Conservation (phyloP, 192 early-diverging fungal genomes). For the Coemansia biformis region DNA sequence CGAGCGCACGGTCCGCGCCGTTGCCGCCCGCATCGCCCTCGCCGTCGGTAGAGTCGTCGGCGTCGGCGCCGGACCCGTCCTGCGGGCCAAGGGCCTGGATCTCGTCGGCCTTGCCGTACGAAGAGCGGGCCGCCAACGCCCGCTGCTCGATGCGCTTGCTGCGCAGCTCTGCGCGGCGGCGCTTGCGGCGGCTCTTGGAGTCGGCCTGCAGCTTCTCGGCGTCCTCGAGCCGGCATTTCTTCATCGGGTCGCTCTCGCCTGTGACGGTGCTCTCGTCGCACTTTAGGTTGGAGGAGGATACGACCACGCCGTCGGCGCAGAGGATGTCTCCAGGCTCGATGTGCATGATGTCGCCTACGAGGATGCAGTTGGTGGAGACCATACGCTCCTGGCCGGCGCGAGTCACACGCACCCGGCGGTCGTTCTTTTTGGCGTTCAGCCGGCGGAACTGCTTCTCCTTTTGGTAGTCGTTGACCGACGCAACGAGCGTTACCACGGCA, state of each 20-base stretch:
- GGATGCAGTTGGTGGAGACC: conserved; percentile 71
- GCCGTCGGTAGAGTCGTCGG: conserved; percentile 46
- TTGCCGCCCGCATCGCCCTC: too few relatives aligned
- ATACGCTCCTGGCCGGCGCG: conserved; percentile 64
- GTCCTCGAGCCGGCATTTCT: conserved; percentile 63
- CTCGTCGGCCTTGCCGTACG: conserved; percentile 17
- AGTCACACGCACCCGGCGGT: conserved; percentile 68
- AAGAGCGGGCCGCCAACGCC: conserved; percentile 12
- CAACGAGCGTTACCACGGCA: conserved; percentile 69
- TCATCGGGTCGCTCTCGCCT: conserved; percentile 89
- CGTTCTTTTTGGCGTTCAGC: conserved; percentile 81
- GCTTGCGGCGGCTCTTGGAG: conserved; percentile 35
- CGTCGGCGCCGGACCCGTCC: conserved; percentile 30
- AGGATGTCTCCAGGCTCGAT: conserved; percentile 92
- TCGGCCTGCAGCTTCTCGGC: conserved; percentile 22
- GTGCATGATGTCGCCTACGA: conserved; percentile 86
- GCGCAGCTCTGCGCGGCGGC: conserved; percentile 42
- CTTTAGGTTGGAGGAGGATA: conserved; percentile 73
- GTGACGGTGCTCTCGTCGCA: conserved; percentile 92
- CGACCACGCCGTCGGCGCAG: conserved; percentile 82
- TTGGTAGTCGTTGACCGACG: conserved; percentile 77
- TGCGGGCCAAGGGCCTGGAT: conserved; percentile 21
- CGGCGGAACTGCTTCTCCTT: conserved; percentile 84
- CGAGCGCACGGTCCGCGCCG: neutral
- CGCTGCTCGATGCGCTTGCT: conserved; percentile 45